Percentiles rank a stretch among this genome's conserved stretches.
Evolutionary conservation across 257 asterid species (phyloP).

Genomic region (Scutellaria baicalensis): DNA sequence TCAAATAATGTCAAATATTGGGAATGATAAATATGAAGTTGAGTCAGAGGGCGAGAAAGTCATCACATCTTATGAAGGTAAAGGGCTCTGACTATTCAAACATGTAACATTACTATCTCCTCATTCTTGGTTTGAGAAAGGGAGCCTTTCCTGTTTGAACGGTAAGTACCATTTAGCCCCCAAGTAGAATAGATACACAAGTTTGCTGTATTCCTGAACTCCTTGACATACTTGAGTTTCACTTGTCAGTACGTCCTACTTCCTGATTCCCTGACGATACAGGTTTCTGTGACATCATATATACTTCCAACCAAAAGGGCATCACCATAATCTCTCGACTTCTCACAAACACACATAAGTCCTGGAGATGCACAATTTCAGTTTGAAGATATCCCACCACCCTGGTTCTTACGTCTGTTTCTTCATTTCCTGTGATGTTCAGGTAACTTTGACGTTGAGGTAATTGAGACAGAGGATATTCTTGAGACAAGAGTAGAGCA

Average conservation of each 20-base stretch:
- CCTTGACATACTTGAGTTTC: too few relatives aligned
- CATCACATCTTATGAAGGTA: constrained; percentile 19
- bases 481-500: constrained; percentile 17
- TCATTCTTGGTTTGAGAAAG: too few relatives aligned
- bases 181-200: background rate
- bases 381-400: too few relatives aligned
- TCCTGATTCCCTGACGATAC: too few relatives aligned
- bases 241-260: too few relatives aligned
- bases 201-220: background rate
- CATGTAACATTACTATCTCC: too few relatives aligned
- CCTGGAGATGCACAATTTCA: too few relatives aligned
- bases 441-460: constrained; percentile 28
- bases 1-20: background rate
- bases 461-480: constrained; percentile 24
- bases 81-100: background rate
- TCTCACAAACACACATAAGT: too few relatives aligned
- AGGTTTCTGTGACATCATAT: too few relatives aligned
- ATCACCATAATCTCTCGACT: too few relatives aligned
- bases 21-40: background rate
- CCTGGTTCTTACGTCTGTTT: background rate
- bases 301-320: background rate
- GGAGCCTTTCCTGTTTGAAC: too few relatives aligned
- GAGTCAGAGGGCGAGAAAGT: constrained; percentile 17
- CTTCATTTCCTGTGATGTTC: background rate
- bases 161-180: background rate